Conservation (phyloP, 2,329 filamentous ascomycete species). For the Cordyceps cateniannulata region DNA sequence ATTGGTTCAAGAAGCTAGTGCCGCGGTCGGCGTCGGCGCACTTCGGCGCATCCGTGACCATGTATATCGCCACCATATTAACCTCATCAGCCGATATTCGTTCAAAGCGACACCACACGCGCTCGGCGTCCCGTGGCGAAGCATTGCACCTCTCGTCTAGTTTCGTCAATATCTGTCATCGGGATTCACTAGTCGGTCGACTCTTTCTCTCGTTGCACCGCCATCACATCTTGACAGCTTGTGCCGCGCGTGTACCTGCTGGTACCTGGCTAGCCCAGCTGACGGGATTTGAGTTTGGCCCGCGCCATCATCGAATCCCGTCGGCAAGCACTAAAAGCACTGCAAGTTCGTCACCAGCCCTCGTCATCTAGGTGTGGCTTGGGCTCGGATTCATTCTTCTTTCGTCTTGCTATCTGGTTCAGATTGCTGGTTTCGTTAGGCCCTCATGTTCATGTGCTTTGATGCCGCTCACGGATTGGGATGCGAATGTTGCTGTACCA, state of each 20-base stretch:
- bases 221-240: neutral
- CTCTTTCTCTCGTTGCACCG: neutral
- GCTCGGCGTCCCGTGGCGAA: neutral
- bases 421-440: neutral
- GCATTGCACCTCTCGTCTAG: neutral
- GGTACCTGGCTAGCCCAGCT: constrained; percentile 1
- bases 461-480: neutral
- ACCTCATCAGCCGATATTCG: neutral
- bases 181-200: neutral
- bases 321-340: neutral
- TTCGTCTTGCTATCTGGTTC: neutral
- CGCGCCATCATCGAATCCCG: constrained; percentile 1
- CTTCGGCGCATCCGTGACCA: neutral
- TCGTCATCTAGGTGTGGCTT: constrained; percentile 9
- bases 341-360: neutral
- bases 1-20: neutral
- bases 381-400: neutral
- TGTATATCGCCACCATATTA: neutral
- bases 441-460: neutral
- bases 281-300: neutral
- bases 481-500: neutral
- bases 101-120: neutral
- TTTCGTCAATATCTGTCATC: neutral
- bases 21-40: neutral
- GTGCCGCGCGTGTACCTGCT: neutral